These are phyloP conservation scores for Heterobasidion occidentale DNA, from an alignment of 1,284 basidiomycete species.

Conservation along the genomic window DNA sequence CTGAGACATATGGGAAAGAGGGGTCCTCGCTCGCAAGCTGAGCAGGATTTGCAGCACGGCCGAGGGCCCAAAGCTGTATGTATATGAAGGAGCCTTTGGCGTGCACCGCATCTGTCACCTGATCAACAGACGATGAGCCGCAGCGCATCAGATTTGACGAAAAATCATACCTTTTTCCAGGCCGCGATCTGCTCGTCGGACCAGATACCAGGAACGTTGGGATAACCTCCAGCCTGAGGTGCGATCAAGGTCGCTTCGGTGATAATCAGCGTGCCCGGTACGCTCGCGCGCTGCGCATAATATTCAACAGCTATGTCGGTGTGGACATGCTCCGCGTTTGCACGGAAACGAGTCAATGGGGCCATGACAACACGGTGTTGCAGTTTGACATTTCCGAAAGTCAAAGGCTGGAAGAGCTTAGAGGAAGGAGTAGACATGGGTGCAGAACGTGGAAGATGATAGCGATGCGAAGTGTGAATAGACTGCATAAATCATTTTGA, in stretches of 20 bases:
- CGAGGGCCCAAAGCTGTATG: slow-evolving; percentile 2
- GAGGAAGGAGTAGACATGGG: background rate
- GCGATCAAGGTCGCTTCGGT: slow-evolving; percentile 39
- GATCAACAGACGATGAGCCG: background rate
- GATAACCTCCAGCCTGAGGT: slow-evolving; percentile 27
- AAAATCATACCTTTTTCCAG: slow-evolving; percentile 20
- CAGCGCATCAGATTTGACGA: background rate
- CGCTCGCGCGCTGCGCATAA: slow-evolving; percentile 36
- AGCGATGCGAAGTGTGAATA: too few species aligned
- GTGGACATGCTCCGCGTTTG: slow-evolving; percentile 20
- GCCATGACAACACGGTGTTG: slow-evolving; percentile 39
- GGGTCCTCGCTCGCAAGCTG: slow-evolving; percentile 20
- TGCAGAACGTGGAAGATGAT: background rate
- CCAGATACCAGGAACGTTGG: slow-evolving; percentile 20
- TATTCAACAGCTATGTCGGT: slow-evolving; percentile 30
- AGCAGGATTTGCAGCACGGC: slow-evolving; percentile 20
- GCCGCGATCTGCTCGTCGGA: slow-evolving; percentile 10
- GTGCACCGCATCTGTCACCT: slow-evolving; percentile 27
- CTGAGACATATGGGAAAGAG: slow-evolving; percentile 27
- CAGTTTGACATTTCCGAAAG: slow-evolving; percentile 29
- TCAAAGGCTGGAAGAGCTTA: slow-evolving; percentile 35
- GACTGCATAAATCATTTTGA: too few species aligned
- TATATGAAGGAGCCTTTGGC: slow-evolving; percentile 20
- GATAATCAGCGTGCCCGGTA: slow-evolving; percentile 39
- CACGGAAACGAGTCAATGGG: slow-evolving; percentile 35